Evolutionary conservation across 2,329 filamentous ascomycete genomes (phyloP).

Genomic region (Pseudogymnoascus sp.): DNA sequence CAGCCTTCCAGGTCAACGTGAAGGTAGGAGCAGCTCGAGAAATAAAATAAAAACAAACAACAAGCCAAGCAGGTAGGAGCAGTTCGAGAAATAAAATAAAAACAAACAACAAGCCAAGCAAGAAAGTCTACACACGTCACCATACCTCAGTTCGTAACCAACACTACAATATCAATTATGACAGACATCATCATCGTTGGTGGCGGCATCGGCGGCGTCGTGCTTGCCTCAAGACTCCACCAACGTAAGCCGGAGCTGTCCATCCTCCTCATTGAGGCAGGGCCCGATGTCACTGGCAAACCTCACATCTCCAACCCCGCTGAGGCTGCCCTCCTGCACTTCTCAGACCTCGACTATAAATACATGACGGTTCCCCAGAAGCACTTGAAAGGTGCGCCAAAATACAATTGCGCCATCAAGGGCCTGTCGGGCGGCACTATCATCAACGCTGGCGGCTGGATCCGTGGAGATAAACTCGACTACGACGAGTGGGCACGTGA

Average conservation of each 20-base stretch:
- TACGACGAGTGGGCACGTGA: constrained; percentile 39
- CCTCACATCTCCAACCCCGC: not conserved
- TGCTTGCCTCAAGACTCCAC: constrained; percentile 30
- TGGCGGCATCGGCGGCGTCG: constrained; percentile 32
- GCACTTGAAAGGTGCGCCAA: constrained; percentile 20
- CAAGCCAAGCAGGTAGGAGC: not conserved
- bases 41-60: not conserved
- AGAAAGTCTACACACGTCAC: not conserved
- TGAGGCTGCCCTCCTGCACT: not conserved
- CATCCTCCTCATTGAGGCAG: constrained; percentile 35
- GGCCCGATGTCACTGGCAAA: constrained; percentile 23
- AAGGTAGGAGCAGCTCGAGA: not conserved
- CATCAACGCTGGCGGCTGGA: constrained; percentile 37
- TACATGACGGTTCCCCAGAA: constrained; percentile 30
- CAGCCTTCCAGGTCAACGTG: not conserved
- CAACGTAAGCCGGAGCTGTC: constrained; percentile 24
- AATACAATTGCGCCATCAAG: constrained; percentile 30
- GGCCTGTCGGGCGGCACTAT: constrained; percentile 35
- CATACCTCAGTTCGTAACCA: not conserved
- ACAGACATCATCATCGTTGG: constrained; percentile 34
- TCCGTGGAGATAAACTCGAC: constrained; percentile 37
- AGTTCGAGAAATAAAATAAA: too few relatives aligned
- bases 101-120: not conserved
- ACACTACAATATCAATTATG: not conserved
- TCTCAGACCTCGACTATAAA: constrained; percentile 26